Conservation (phyloP, 2,329 filamentous ascomycete species). For the Apiospora sp. region DNA sequence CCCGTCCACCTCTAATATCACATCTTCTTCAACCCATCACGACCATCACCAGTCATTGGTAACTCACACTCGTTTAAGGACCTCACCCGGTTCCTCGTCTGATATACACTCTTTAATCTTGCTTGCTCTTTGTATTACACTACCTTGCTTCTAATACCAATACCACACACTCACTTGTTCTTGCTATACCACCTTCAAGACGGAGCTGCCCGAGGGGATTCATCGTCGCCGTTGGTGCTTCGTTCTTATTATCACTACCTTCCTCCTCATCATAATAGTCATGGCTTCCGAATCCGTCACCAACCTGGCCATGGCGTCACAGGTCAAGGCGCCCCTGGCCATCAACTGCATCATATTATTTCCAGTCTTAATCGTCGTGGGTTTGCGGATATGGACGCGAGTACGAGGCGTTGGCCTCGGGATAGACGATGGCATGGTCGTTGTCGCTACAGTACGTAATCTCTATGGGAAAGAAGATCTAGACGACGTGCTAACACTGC, state of each 20-base stretch:
- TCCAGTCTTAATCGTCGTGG: slow-evolving; percentile 13
- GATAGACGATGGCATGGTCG: not conserved
- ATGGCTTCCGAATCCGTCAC: slow-evolving; percentile 14
- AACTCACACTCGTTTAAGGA: slow-evolving; percentile 15
- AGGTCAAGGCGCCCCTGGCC: slow-evolving; percentile 4
- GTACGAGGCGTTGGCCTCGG: slow-evolving; percentile 7
- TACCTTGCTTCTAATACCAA: not conserved
- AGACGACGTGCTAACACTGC: not conserved
- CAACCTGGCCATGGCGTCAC: slow-evolving; percentile 6
- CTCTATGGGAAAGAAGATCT: not conserved
- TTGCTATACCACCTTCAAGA: not conserved
- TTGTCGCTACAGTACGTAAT: not conserved
- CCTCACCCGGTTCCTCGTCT: not conserved
- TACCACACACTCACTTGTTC: not conserved
- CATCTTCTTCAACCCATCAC: not conserved
- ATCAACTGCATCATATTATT: slow-evolving; percentile 21
- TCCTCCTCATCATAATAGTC: not conserved
- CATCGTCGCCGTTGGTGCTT: not conserved
- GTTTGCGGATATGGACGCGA: not conserved
- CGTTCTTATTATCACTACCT: not conserved
- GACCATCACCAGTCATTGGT: not conserved
- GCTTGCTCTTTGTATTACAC: not conserved
- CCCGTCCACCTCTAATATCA: not conserved
- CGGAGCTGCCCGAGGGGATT: not conserved
- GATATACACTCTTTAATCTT: not conserved